Percentiles rank a stretch among this genome's conserved stretches.
phyloP scores from a whole-genome alignment of 2,329 filamentous ascomycete genomes.

The Exophiala lecanii-corni region DNA sequence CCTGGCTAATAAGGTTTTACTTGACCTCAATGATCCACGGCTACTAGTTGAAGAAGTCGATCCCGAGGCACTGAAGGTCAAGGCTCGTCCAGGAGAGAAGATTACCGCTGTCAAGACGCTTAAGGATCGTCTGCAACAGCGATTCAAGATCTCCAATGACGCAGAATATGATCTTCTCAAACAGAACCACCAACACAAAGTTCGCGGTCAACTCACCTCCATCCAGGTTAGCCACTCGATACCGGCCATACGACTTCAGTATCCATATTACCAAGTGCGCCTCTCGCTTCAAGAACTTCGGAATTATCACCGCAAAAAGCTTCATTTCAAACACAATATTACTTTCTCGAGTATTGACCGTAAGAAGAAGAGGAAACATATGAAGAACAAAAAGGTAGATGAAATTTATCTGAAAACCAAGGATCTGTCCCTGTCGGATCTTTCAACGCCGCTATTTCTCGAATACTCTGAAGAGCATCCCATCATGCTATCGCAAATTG shows the following conservation, averaged over 20 bases:
- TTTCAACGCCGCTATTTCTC: slow-evolving; percentile 78
- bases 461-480: slow-evolving; percentile 96
- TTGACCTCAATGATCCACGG: slow-evolving; percentile 85
- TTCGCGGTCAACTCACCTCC: slow-evolving; percentile 85
- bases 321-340: slow-evolving; percentile 65
- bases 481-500: slow-evolving; percentile 88
- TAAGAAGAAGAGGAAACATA: slow-evolving; percentile 69
- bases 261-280: slow-evolving; percentile 92
- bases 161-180: slow-evolving; percentile 93
- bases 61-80: slow-evolving; percentile 54
- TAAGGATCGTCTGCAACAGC: slow-evolving; percentile 59
- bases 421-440: slow-evolving; percentile 82
- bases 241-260: slow-evolving; percentile 85
- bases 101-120: slow-evolving; percentile 56
- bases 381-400: slow-evolving; percentile 72
- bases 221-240: slow-evolving; percentile 91
- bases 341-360: slow-evolving; percentile 67
- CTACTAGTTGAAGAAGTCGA: slow-evolving; percentile 77
- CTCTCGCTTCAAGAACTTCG: slow-evolving; percentile 66
- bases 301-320: slow-evolving; percentile 77
- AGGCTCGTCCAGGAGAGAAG: slow-evolving; percentile 33
- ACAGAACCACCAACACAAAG: slow-evolving; percentile 94
- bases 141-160: slow-evolving; percentile 96
- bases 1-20: slow-evolving; percentile 70
- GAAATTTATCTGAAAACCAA: slow-evolving; percentile 75